Evolutionary conservation across 306 rosid genomes (phyloP).

Genomic region (Vigna nakashimae): DNA sequence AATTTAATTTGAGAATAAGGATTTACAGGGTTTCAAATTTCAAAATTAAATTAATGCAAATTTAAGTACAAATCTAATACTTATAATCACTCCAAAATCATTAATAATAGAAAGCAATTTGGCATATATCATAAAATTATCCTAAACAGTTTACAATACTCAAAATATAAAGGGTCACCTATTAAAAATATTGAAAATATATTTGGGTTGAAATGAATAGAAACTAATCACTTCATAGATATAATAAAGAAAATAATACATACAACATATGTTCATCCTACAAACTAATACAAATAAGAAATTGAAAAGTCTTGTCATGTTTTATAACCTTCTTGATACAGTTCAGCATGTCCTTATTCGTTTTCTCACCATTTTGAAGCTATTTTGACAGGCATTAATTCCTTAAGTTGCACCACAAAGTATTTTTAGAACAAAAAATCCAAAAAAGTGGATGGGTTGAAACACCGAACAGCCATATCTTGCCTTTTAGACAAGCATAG

Average conservation of each 20-base stretch:
- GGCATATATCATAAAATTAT: conserved; percentile 23
- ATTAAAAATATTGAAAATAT: conserved; percentile 2
- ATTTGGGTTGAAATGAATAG: neutral
- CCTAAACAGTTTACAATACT: neutral
- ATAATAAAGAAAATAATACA: neutral
- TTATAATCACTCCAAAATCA: conserved; percentile 3
- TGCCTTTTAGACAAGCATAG: conserved; percentile 17
- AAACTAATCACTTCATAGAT: conserved; percentile 16
- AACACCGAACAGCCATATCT: neutral
- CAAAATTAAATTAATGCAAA: neutral
- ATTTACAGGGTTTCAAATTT: conserved; percentile 7
- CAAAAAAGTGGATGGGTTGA: conserved; percentile 6
- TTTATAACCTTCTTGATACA: neutral
- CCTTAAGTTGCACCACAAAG: conserved; percentile 22
- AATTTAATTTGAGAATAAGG: conserved; percentile 26
- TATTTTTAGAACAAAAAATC: neutral
- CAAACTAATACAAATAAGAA: neutral
- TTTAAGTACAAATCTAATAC: conserved; percentile 11
- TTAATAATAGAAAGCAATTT: neutral
- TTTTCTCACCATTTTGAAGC: neutral
- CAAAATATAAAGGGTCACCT: neutral
- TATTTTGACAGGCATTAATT: conserved; percentile 10
- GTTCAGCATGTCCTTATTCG: neutral
- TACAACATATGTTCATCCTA: neutral
- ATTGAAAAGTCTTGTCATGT: conserved; percentile 7